Percentiles rank a stretch among this genome's conserved stretches.
phyloP scores from a whole-genome alignment of 495 filamentous ascomycete genomes.

The Geoglossum glabrum region DNA sequence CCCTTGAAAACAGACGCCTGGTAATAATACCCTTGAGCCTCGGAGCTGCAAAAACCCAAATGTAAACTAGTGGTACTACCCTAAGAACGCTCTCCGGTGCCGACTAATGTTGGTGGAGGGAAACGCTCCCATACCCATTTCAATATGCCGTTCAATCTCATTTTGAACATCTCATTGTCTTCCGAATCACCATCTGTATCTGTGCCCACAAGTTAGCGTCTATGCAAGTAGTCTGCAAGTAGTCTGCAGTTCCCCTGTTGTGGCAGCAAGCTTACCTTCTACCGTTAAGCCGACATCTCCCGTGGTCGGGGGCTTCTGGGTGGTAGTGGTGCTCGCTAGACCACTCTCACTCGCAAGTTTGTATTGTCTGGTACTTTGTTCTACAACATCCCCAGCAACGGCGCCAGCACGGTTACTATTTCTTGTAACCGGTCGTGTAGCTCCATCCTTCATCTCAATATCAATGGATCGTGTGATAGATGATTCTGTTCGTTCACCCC shows the following conservation, averaged over 20 bases:
- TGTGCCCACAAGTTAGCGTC: neutral
- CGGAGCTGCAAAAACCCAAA: neutral
- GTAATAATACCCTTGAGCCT: neutral
- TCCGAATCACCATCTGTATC: neutral
- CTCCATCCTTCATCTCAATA: neutral
- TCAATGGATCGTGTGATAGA: neutral
- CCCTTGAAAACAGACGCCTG: neutral
- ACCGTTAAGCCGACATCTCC: neutral
- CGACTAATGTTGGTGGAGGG: neutral
- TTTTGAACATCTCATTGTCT: neutral
- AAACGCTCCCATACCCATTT: neutral
- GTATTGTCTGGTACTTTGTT: neutral
- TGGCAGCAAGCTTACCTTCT: neutral
- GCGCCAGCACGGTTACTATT: too few species aligned
- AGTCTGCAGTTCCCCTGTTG: neutral
- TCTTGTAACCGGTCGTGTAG: neutral
- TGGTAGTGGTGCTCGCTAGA: neutral
- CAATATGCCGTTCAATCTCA: neutral
- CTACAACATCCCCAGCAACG: neutral
- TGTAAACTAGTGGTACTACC: neutral
- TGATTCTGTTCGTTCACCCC: neutral
- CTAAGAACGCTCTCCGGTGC: neutral
- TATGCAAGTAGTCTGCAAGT: neutral
- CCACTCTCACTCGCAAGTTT: neutral
- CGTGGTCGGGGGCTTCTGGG: neutral